Conservation (phyloP, 2,329 filamentous ascomycete species). For the Balansia obtecta region DNA sequence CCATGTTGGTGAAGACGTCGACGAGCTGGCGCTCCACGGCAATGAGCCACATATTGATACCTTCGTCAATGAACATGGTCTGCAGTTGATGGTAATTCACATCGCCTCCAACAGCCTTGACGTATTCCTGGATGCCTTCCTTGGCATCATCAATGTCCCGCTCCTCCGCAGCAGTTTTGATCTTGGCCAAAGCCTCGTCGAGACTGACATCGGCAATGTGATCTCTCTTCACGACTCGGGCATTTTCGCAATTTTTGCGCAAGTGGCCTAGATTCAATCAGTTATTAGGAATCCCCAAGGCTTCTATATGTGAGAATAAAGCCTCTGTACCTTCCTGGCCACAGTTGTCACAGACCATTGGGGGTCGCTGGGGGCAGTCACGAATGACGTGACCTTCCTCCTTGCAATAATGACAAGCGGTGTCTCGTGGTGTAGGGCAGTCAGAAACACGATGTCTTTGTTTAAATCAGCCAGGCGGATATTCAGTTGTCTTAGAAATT, state of each 20-base stretch:
- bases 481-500: no score
- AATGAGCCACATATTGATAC: slow-evolving; percentile 48
- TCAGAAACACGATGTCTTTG: slow-evolving; percentile 21
- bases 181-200: slow-evolving; percentile 46
- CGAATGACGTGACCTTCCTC: slow-evolving; percentile 40
- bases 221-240: slow-evolving; percentile 44
- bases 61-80: slow-evolving; percentile 39
- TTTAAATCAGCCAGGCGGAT: slow-evolving; percentile 3
- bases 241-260: slow-evolving; percentile 41
- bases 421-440: slow-evolving; percentile 21
- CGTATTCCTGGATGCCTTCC: slow-evolving; percentile 44
- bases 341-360: slow-evolving; percentile 49
- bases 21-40: slow-evolving; percentile 45
- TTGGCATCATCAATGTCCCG: slow-evolving; percentile 52
- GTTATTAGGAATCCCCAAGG: background rate
- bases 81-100: slow-evolving; percentile 51
- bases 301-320: background rate
- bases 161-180: slow-evolving; percentile 38
- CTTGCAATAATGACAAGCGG: slow-evolving; percentile 32
- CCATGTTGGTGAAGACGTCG: slow-evolving; percentile 54
- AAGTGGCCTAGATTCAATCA: slow-evolving; percentile 36
- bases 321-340: slow-evolving; percentile 38
- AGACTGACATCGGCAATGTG: slow-evolving; percentile 33
- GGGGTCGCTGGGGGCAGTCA: slow-evolving; percentile 49
- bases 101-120: slow-evolving; percentile 42